phyloP scores from a whole-genome alignment of 2,329 filamentous ascomycete species.

The Acrocalymma vagum region DNA sequence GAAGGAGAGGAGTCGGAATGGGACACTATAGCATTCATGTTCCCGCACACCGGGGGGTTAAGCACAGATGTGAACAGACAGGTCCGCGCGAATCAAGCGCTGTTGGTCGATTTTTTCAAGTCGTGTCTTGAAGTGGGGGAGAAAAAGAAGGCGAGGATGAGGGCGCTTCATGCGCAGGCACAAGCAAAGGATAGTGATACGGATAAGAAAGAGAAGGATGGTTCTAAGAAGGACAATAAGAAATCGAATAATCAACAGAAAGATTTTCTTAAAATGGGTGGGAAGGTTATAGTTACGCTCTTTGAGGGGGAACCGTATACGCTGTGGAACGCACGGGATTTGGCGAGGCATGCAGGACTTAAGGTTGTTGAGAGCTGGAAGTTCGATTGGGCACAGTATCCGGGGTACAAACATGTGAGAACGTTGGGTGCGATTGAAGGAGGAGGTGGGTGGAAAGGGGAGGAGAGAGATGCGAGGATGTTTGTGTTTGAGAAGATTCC shows the following conservation, averaged over 20 bases:
- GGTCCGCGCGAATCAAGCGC: slow-evolving; percentile 77
- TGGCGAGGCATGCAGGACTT: slow-evolving; percentile 80
- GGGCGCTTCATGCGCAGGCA: slow-evolving; percentile 19
- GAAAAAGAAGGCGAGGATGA: slow-evolving; percentile 20
- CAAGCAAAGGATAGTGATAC: no score
- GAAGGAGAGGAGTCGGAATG: slow-evolving; percentile 55
- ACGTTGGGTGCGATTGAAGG: slow-evolving; percentile 69
- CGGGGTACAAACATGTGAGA: slow-evolving; percentile 76
- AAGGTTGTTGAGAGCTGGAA: slow-evolving; percentile 74
- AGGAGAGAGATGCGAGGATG: slow-evolving; percentile 55
- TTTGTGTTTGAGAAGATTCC: slow-evolving; percentile 55
- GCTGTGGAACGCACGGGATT: slow-evolving; percentile 91
- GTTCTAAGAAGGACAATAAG: no score
- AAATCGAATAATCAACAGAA: neutral
- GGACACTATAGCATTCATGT: slow-evolving; percentile 92
- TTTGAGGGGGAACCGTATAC: slow-evolving; percentile 97
- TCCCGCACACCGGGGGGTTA: slow-evolving; percentile 93
- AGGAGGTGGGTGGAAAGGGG: slow-evolving; percentile 58
- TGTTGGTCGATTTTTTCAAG: slow-evolving; percentile 42
- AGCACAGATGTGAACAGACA: slow-evolving; percentile 94
- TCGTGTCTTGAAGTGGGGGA: slow-evolving; percentile 30
- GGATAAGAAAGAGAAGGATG: neutral
- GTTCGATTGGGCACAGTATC: slow-evolving; percentile 74
- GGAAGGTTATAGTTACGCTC: slow-evolving; percentile 78
- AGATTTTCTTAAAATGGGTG: slow-evolving; percentile 60